phyloP scores from a whole-genome alignment of 495 filamentous ascomycete genomes.

The Podospora fimiseda region DNA sequence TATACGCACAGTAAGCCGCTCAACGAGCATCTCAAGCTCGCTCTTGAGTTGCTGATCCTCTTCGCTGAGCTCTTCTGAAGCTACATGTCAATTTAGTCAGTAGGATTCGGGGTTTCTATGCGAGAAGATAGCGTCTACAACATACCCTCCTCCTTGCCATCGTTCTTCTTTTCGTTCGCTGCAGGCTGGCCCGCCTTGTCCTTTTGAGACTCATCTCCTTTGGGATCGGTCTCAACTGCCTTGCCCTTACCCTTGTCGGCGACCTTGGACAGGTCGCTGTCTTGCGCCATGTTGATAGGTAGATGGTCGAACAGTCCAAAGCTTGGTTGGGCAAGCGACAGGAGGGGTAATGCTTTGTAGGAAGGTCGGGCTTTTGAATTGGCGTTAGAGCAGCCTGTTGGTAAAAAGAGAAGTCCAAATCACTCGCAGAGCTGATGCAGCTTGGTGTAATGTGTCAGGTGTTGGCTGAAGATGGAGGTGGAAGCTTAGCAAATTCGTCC shows the following conservation, averaged over 20 bases:
- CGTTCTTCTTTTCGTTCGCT: conserved; percentile 69
- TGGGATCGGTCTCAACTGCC: conserved; percentile 58
- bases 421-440: neutral
- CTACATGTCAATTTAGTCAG: conserved; percentile 20
- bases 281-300: conserved; percentile 69
- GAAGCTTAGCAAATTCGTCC: conserved; percentile 25
- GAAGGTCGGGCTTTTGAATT: neutral
- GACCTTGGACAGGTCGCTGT: conserved; percentile 75
- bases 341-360: neutral
- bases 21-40: conserved; percentile 97
- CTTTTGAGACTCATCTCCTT: conserved; percentile 60
- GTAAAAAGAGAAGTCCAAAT: no score
- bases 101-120: conserved; percentile 4
- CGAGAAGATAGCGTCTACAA: conserved; percentile 15
- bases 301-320: conserved; percentile 5
- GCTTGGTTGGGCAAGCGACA: conserved; percentile 1
- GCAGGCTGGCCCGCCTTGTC: conserved; percentile 60
- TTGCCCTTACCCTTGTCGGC: conserved; percentile 96
- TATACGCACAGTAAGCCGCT: conserved; percentile 79
- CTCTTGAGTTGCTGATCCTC: conserved; percentile 97
- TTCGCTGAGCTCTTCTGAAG: conserved; percentile 79
- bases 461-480: conserved; percentile 10
- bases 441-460: neutral
- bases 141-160: conserved; percentile 47
- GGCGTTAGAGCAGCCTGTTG: neutral